phyloP scores from a whole-genome alignment of 2,329 filamentous ascomycete genomes.

The Aaosphaeria arxii region DNA sequence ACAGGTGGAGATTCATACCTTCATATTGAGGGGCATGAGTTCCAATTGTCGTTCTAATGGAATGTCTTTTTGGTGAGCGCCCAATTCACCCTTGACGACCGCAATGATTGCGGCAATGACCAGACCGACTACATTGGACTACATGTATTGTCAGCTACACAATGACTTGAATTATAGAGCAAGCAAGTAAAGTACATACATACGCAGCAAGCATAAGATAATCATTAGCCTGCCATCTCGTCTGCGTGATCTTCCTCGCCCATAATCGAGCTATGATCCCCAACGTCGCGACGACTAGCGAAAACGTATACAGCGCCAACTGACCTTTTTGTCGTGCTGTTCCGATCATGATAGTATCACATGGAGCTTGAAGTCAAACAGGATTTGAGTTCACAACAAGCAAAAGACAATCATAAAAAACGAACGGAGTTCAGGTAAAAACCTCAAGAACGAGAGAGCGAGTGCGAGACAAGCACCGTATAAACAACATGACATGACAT shows the following conservation, averaged over 20 bases:
- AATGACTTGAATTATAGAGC: not conserved
- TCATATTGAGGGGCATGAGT: not conserved
- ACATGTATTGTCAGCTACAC: not conserved
- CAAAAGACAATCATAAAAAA: too few species aligned
- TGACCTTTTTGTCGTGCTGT: not conserved
- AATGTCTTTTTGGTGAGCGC: not conserved
- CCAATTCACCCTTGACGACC: not conserved
- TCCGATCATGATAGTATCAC: not conserved
- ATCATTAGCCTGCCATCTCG: slow-evolving; percentile 4
- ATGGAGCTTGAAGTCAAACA: too few species aligned
- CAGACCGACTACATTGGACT: not conserved
- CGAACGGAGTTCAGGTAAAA: too few species aligned
- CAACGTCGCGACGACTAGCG: not conserved
- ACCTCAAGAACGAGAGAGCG: too few species aligned
- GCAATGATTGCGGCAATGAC: not conserved
- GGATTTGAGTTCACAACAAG: too few species aligned
- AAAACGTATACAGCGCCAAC: not conserved
- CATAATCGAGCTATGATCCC: not conserved
- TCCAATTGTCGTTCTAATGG: not conserved
- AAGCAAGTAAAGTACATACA: slow-evolving; percentile 1
- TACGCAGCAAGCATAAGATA: slow-evolving; percentile 7
- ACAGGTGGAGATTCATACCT: not conserved
- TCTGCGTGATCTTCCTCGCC: not conserved
- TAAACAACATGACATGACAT: too few species aligned
- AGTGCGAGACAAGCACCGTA: too few species aligned